Evolutionary conservation across 2,329 filamentous ascomycete genomes (phyloP).

Genomic region (Sporothrix pseudoabietina): DNA sequence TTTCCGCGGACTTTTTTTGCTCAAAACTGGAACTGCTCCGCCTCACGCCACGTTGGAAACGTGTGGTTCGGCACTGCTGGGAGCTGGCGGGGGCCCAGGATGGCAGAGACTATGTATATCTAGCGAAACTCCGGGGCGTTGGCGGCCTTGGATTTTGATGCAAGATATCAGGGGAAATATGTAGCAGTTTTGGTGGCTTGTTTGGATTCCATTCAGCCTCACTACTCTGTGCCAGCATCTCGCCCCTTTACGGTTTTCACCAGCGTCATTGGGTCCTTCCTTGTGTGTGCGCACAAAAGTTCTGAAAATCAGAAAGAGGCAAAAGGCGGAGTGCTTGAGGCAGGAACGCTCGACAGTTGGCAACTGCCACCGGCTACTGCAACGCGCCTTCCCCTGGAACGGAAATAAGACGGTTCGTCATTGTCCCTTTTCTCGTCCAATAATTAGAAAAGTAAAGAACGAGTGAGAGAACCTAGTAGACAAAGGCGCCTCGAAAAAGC

Average conservation of each 20-base stretch:
- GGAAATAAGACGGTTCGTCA: constrained; percentile 28
- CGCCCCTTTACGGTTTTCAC: not conserved
- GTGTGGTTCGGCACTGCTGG: not conserved
- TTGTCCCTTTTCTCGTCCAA: constrained; percentile 20
- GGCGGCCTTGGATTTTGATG: not conserved
- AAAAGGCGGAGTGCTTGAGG: not conserved
- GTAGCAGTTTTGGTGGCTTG: not conserved
- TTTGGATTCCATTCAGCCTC: not conserved
- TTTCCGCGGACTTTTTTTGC: not conserved
- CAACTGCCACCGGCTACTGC: not conserved
- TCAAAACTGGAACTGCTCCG: constrained; percentile 17
- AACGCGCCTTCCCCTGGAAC: not conserved
- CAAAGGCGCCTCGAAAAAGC: not conserved
- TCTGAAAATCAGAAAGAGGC: not conserved
- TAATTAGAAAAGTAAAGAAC: not conserved
- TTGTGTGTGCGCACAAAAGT: too few species aligned
- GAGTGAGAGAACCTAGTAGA: not conserved
- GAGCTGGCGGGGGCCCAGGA: not conserved
- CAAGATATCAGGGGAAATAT: not conserved
- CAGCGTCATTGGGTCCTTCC: constrained; percentile 4
- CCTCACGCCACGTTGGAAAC: constrained; percentile 19
- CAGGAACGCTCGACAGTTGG: not conserved
- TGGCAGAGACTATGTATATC: not conserved
- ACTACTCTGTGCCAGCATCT: not conserved
- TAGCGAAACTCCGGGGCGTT: constrained; percentile 20